These are phyloP conservation scores for Salix dunnii DNA, from an alignment of 345 rosid genomes.

Conservation along the genomic window DNA sequence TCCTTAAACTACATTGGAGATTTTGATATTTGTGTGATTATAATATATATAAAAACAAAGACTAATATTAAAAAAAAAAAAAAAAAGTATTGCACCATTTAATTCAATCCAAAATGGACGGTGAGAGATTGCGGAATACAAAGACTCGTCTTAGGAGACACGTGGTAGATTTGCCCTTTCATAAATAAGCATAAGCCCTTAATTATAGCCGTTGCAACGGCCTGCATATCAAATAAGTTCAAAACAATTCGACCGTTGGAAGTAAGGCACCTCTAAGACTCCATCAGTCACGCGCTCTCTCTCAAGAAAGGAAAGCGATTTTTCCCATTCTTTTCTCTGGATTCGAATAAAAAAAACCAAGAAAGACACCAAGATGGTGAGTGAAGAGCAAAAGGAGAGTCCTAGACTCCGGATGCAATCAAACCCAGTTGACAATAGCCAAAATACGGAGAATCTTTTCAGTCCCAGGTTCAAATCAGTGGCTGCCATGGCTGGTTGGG, in stretches of 20 bases:
- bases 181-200: not conserved
- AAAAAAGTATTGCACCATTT: too few species aligned
- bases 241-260: conserved; percentile 21
- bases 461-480: conserved; percentile 82
- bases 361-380: conserved; percentile 37
- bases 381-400: conserved; percentile 29
- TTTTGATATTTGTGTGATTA: too few species aligned
- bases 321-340: not conserved
- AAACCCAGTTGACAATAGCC: conserved; percentile 24
- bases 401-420: conserved; percentile 27
- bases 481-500: conserved; percentile 99
- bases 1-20: too few species aligned
- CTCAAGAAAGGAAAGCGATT: not conserved
- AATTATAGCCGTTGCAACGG: conserved; percentile 23
- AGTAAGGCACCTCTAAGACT: not conserved
- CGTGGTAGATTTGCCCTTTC: not conserved
- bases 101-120: not conserved
- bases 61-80: too few species aligned
- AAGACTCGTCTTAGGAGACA: not conserved
- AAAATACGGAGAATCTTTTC: conserved; percentile 40
- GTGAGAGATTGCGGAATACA: not conserved
- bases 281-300: not conserved
- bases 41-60: too few species aligned
- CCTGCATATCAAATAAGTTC: not conserved
- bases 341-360: not conserved